These are phyloP conservation scores for Paecilomyces sp. DNA, from an alignment of 2,329 filamentous ascomycete genomes.

Conservation along the genomic window DNA sequence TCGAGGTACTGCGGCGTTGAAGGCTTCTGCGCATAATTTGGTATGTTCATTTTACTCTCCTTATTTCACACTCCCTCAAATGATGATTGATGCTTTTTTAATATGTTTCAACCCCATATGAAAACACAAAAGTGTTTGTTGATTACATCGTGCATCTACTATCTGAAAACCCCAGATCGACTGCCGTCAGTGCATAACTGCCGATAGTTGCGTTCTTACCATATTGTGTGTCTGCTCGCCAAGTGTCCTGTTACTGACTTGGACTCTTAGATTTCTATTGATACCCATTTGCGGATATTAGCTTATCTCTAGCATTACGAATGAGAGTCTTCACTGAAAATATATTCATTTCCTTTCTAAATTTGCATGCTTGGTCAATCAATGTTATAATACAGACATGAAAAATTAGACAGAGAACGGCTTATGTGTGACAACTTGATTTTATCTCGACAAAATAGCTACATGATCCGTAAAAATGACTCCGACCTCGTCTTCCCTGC, in stretches of 20 bases:
- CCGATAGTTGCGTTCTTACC: background rate
- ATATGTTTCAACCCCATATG: conserved; percentile 36
- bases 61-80: conserved; percentile 2
- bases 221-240: background rate
- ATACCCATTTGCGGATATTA: background rate
- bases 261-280: background rate
- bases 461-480: too few relatives aligned
- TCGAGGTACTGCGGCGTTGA: background rate
- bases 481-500: too few relatives aligned
- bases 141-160: conserved; percentile 21
- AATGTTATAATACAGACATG: background rate
- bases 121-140: conserved; percentile 21
- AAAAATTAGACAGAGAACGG: too few relatives aligned
- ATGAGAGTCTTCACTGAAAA: background rate
- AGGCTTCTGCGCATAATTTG: background rate
- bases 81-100: conserved; percentile 29
- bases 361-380: background rate
- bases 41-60: background rate
- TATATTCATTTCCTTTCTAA: background rate
- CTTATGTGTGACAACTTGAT: too few relatives aligned
- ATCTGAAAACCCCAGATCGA: conserved; percentile 11
- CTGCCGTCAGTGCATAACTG: background rate
- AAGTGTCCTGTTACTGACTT: background rate
- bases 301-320: background rate
- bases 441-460: too few relatives aligned